These are phyloP conservation scores for Silene uniflora DNA, from an alignment of 148 eudicot species.

Conservation along the genomic window DNA sequence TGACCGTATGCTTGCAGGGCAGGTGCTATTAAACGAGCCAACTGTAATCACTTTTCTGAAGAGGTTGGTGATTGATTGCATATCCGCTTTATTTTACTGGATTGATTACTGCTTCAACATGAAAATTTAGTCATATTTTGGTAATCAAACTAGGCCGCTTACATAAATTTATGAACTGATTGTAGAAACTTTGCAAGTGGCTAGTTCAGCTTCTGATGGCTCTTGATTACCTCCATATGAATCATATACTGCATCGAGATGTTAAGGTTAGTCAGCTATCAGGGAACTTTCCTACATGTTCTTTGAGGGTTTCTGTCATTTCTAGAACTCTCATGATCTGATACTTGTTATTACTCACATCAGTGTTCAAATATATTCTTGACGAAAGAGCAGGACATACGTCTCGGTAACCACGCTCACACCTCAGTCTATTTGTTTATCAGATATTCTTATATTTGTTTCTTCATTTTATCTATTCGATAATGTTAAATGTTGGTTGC, in stretches of 20 bases:
- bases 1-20: slow-evolving; percentile 50
- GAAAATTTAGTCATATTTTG: background rate
- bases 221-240: slow-evolving; percentile 76
- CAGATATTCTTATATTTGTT: background rate
- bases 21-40: slow-evolving; percentile 72
- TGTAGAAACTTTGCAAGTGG: slow-evolving; percentile 91
- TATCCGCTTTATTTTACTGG: slow-evolving; percentile 1
- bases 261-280: slow-evolving; percentile 57
- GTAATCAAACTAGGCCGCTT: background rate
- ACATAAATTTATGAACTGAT: slow-evolving; percentile 6
- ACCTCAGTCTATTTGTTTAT: background rate
- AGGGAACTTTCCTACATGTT: background rate
- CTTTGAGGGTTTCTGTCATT: background rate
- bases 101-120: background rate
- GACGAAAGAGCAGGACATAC: slow-evolving; percentile 80
- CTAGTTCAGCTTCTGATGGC: slow-evolving; percentile 85
- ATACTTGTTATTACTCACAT: slow-evolving; percentile 24
- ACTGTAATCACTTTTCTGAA: slow-evolving; percentile 72
- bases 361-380: slow-evolving; percentile 98
- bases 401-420: slow-evolving; percentile 54
- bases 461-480: slow-evolving; percentile 5
- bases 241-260: slow-evolving; percentile 87
- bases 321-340: slow-evolving; percentile 1
- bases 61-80: slow-evolving; percentile 48
- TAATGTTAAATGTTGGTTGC: slow-evolving; percentile 19